Conservation (phyloP, 2,329 filamentous ascomycete species). For the Pochonia chlamydosporia region DNA sequence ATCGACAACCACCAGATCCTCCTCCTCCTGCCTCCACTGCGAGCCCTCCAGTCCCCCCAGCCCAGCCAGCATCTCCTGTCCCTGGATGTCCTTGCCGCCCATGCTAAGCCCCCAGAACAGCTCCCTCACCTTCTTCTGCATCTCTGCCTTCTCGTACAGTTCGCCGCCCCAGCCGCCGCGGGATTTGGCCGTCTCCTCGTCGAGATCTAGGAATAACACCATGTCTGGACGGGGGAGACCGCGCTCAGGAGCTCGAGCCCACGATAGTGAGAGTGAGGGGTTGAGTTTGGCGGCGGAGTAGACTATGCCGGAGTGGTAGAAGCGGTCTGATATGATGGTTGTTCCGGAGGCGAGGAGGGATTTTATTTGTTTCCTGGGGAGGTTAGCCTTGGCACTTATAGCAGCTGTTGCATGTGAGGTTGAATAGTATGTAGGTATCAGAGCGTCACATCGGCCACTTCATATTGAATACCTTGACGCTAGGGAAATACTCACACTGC, state of each 20-base stretch:
- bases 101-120: constrained; percentile 59
- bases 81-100: constrained; percentile 31
- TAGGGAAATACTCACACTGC: constrained; percentile 38
- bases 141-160: constrained; percentile 77
- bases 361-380: constrained; percentile 44
- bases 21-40: constrained; percentile 41
- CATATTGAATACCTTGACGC: background rate
- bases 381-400: too few relatives aligned
- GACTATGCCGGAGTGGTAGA: constrained; percentile 91
- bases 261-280: constrained; percentile 61
- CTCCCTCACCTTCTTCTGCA: constrained; percentile 74
- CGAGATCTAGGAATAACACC: constrained; percentile 81
- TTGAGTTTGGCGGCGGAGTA: constrained; percentile 87
- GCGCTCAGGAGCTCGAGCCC: constrained; percentile 79
- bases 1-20: constrained; percentile 49
- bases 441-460: too few relatives aligned
- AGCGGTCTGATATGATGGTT: constrained; percentile 82
- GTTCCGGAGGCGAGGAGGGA: constrained; percentile 56
- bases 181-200: constrained; percentile 62
- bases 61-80: constrained; percentile 16
- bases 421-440: background rate
- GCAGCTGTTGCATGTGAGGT: too few relatives aligned
- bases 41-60: constrained; percentile 16
- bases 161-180: constrained; percentile 87
- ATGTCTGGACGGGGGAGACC: constrained; percentile 84